Percentiles rank a stretch among this genome's conserved stretches.
Conservation (phyloP, 805 yeast genomes). For the Cyberlindnera veronae region DNA sequence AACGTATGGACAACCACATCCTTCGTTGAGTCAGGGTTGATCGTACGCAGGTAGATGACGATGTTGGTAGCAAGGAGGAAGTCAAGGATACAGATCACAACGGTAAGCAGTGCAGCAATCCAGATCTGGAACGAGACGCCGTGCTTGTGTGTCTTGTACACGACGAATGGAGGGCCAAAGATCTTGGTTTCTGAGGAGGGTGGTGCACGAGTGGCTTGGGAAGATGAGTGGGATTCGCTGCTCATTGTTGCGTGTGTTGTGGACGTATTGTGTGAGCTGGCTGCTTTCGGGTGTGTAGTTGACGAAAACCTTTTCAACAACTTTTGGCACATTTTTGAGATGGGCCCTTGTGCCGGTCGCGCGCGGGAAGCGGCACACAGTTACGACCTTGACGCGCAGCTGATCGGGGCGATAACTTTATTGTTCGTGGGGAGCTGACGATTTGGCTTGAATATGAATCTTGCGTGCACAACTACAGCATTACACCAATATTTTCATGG, state of each 20-base stretch:
- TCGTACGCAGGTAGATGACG: slow-evolving; percentile 33
- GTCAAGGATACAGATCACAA: slow-evolving; percentile 27
- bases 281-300: background rate
- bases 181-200: slow-evolving; percentile 4
- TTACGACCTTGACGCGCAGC: too few relatives aligned
- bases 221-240: too few relatives aligned
- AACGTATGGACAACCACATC: slow-evolving; percentile 21
- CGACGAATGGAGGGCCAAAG: slow-evolving; percentile 28
- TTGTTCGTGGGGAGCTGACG: background rate
- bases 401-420: background rate
- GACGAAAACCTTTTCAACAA: background rate
- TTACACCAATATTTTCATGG: background rate
- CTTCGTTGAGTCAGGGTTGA: slow-evolving; percentile 21
- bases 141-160: slow-evolving; percentile 18
- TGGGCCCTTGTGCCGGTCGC: background rate
- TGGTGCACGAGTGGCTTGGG: background rate
- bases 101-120: slow-evolving; percentile 26
- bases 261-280: background rate
- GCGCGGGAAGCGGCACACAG: background rate
- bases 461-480: background rate
- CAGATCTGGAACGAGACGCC: slow-evolving; percentile 24
- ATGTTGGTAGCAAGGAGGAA: slow-evolving; percentile 34
- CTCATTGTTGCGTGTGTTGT: too few relatives aligned
- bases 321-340: background rate
- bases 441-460: too few relatives aligned